Percentiles rank a stretch among this genome's conserved stretches.
These are phyloP conservation scores for Metschnikowia baotianmanensis DNA, from an alignment of 805 yeast species.

Conservation along the genomic window DNA sequence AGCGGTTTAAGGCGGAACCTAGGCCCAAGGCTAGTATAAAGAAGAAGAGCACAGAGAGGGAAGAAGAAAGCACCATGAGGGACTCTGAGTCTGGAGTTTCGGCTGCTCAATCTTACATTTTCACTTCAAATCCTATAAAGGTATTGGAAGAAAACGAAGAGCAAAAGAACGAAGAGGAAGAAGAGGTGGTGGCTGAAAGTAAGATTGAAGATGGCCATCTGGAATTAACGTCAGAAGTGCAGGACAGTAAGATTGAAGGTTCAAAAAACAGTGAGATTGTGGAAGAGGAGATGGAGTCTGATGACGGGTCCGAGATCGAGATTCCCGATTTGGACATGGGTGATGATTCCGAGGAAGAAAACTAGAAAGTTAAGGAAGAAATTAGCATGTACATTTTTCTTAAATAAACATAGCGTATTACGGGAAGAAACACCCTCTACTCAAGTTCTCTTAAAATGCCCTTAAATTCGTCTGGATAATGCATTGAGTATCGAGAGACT, in stretches of 20 bases:
- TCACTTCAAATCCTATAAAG: too few relatives aligned
- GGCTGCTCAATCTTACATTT: too few relatives aligned
- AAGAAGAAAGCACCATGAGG: too few relatives aligned
- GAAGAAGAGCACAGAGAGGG: not conserved
- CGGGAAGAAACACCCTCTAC: too few relatives aligned
- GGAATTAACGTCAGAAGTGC: constrained; percentile 1
- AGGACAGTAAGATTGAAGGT: constrained; percentile 3
- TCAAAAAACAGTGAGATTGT: not conserved
- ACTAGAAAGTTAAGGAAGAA: not conserved
- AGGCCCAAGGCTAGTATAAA: not conserved
- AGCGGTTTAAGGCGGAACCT: constrained; percentile 4
- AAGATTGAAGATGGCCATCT: constrained; percentile 2
- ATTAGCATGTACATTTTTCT: not conserved
- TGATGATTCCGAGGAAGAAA: constrained; percentile 42
- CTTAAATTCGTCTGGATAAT: too few relatives aligned
- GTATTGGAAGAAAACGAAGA: constrained; percentile 8
- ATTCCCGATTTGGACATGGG: constrained; percentile 48
- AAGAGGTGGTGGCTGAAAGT: constrained; percentile 8
- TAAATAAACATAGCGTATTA: too few relatives aligned
- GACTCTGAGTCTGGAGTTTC: too few relatives aligned
- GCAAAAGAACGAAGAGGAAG: constrained; percentile 1
- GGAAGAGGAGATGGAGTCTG: constrained; percentile 15
- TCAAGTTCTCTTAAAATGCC: too few relatives aligned
- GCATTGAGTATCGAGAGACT: too few relatives aligned
- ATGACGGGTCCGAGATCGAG: constrained; percentile 46